A percentile compares a stretch with the other conserved stretches of the same genome.
Evolutionary conservation across 371 early-diverging fungal species (phyloP).

Genomic region (Synchytrium microbalum): DNA sequence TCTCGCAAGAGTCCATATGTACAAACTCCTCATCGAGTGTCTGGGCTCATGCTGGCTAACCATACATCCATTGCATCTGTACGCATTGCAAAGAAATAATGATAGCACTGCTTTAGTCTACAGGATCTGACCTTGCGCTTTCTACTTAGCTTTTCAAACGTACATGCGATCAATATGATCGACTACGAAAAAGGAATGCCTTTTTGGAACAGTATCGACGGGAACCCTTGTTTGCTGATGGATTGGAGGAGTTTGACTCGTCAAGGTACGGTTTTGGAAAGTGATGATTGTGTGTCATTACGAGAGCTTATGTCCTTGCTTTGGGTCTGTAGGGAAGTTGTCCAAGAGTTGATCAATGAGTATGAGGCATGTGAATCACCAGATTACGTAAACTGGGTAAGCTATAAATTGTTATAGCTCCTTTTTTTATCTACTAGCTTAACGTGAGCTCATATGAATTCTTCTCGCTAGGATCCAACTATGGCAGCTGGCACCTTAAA

Average conservation of each 20-base stretch:
- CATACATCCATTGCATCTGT: conserved; percentile 91
- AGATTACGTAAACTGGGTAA: conserved; percentile 52
- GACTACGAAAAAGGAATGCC: conserved; percentile 94
- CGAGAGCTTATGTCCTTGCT: conserved; percentile 15
- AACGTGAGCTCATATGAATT: too few relatives aligned
- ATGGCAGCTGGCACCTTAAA: too few relatives aligned
- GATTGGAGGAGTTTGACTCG: conserved; percentile 86
- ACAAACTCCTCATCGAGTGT: conserved; percentile 85
- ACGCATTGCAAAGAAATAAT: conserved; percentile 23
- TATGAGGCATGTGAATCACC: conserved; percentile 91
- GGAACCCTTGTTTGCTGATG: conserved; percentile 72
- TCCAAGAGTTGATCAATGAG: conserved; percentile 86
- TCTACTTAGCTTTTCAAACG: conserved; percentile 74
- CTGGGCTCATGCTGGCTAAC: conserved; percentile 97
- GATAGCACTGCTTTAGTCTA: neutral
- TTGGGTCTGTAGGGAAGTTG: conserved; percentile 50
- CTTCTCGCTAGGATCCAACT: too few relatives aligned
- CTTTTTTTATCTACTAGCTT: too few relatives aligned
- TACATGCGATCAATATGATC: conserved; percentile 94
- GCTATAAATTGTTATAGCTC: neutral
- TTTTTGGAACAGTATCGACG: conserved; percentile 95
- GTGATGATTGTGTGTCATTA: neutral
- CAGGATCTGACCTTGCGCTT: conserved; percentile 1
- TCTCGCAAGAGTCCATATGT: conserved; percentile 89
- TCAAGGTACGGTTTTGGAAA: conserved; percentile 36